Evolutionary conservation across 495 filamentous ascomycete genomes (phyloP), one percentile per base, ranked within the genome.

Genomic region (Aspergillus panamensis): DNA sequence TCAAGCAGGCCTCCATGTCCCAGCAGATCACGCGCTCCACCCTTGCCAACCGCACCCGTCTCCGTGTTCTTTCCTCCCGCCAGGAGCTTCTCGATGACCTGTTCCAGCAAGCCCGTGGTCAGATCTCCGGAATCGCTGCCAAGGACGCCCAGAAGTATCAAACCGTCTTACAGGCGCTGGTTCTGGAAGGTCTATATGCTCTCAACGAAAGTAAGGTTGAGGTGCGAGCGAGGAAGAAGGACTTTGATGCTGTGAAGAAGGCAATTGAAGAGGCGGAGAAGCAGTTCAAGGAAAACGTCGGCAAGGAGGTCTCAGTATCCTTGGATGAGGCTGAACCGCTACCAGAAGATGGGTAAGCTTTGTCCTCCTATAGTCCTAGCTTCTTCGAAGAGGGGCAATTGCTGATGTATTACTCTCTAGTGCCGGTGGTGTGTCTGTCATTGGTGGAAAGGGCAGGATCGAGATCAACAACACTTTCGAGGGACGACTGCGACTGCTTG

Each of bases 401-500:
- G 14, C 14, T n/a, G 10, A 39, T 51, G n/a, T 16, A 19, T 19
- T 40, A 21, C 3, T 35, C 29, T 56, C 49, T 56, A 98, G 94
- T 61, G 81, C 91, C 53, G 94, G 94, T 55, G 94, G 94, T 60
- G 77, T 97, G 16, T 69, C 77, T 42, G 88, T 97, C 60, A 70
- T 95, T 20, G 91, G 92, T 25, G 84, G 87, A 48, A 80, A 84
- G 57, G 95, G 95, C 67, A 96, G 92, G 81, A 97, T 99, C 71
- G 91, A 96, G 62, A 96, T 99, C 70, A 91, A 96, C 84, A 97
- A 99, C 76, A 97, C 94, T 25, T 86, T 97, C 48, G 95, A 97
- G 64, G 89, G 96, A 69, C 85, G 95, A 53, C 77, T 99, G 72
- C 85, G 84, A 59, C 76, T 97, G 54, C 82, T 97, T 39, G 85